phyloP scores from a whole-genome alignment of 495 filamentous ascomycete species.

The Lichenothelia convexa region DNA sequence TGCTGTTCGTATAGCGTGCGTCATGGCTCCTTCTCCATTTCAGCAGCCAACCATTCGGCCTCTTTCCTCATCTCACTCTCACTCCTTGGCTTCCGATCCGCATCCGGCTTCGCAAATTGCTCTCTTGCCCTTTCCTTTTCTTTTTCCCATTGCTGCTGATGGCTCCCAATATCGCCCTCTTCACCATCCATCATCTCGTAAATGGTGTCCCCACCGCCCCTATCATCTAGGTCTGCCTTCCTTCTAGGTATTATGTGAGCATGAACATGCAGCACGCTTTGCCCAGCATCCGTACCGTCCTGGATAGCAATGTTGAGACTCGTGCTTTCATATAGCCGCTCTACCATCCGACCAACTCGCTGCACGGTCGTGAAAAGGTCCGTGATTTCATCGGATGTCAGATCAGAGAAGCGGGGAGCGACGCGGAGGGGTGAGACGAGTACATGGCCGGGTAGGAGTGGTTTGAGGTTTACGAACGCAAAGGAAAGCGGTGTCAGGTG shows the following conservation, averaged over 20 bases:
- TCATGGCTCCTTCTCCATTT: conserved; percentile 32
- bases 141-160: conserved; percentile 30
- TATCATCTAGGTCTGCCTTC: conserved; percentile 34
- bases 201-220: conserved; percentile 42
- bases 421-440: conserved; percentile 51
- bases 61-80: conserved; percentile 66
- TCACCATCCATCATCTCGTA: conserved; percentile 72
- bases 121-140: conserved; percentile 15
- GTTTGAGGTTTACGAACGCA: conserved; percentile 86
- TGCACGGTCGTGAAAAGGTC: conserved; percentile 80
- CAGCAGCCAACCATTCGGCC: conserved; percentile 42
- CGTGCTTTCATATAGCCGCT: conserved; percentile 39
- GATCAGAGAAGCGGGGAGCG: conserved; percentile 56
- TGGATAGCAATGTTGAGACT: conserved; percentile 83
- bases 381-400: conserved; percentile 50
- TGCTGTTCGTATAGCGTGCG: too few relatives aligned
- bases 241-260: conserved; percentile 79
- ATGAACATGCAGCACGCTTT: conserved; percentile 83
- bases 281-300: conserved; percentile 74
- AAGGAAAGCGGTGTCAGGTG: conserved; percentile 59
- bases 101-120: conserved; percentile 34
- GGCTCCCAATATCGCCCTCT: conserved; percentile 62
- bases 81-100: conserved; percentile 49
- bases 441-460: conserved; percentile 82
- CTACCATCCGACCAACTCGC: conserved; percentile 58